Conservation (phyloP, 331 rosid species). For the Saraca asoca region DNA sequence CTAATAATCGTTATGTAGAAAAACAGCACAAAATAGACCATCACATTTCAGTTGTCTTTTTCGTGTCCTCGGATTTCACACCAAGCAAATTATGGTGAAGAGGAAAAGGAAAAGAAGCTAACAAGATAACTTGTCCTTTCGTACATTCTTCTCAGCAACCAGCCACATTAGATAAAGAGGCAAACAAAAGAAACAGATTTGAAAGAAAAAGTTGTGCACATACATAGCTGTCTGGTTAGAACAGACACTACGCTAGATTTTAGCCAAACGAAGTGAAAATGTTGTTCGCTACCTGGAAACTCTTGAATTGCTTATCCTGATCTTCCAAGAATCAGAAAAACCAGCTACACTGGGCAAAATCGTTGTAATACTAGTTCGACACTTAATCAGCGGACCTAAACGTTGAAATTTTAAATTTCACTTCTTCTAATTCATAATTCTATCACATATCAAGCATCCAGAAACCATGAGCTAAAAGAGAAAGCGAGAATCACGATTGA, state of each 20-base stretch:
- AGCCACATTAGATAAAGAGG: slow-evolving; percentile 27
- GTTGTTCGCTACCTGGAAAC: neutral
- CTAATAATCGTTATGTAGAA: neutral
- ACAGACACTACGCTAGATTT: neutral
- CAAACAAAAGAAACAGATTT: slow-evolving; percentile 36
- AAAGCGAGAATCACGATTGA: neutral
- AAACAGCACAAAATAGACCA: neutral
- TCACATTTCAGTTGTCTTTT: slow-evolving; percentile 12
- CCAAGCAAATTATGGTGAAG: slow-evolving; percentile 30
- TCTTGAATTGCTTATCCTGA: neutral
- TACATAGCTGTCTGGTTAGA: slow-evolving; percentile 35
- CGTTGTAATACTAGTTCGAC: neutral
- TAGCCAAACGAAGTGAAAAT: slow-evolving; percentile 3
- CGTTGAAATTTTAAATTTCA: neutral
- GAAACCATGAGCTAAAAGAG: neutral
- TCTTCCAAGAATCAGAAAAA: slow-evolving; percentile 8
- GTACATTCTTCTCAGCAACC: slow-evolving; percentile 28
- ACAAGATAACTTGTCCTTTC: slow-evolving; percentile 39
- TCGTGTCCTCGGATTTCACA: slow-evolving; percentile 38
- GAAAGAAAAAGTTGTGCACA: slow-evolving; percentile 16
- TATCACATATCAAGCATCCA: neutral
- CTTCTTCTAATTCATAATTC: neutral
- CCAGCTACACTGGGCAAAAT: neutral
- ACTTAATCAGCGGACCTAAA: neutral
- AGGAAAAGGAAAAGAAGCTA: slow-evolving; percentile 27